These are phyloP conservation scores for Camellia japonica DNA, from an alignment of 148 eudicot species.

Conservation along the genomic window DNA sequence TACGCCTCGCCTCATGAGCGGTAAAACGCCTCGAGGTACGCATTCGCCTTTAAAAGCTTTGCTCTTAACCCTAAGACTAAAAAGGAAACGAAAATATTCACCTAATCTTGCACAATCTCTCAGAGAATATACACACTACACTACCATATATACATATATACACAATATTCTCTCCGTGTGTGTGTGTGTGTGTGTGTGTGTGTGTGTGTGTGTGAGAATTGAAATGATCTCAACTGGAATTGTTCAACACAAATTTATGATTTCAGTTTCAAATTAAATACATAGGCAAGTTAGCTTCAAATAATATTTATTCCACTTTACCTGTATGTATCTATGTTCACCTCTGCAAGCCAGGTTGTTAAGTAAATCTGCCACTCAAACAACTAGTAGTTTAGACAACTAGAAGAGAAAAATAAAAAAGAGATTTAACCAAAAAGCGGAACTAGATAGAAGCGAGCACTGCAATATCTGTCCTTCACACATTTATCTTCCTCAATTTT, in stretches of 20 bases:
- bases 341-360: constrained; percentile 73
- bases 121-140: too few species aligned
- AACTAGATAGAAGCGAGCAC: background rate
- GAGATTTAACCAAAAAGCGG: background rate
- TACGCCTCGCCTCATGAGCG: too few species aligned
- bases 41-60: too few species aligned
- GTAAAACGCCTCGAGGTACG: too few species aligned
- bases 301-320: constrained; percentile 15
- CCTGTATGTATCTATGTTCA: constrained; percentile 71
- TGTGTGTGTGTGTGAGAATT: too few species aligned
- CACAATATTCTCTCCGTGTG: too few species aligned
- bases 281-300: background rate
- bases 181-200: too few species aligned
- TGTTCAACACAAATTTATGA: background rate
- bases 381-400: constrained; percentile 3
- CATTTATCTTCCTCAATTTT: background rate
- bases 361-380: constrained; percentile 53
- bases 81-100: too few species aligned
- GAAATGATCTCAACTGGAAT: background rate
- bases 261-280: background rate
- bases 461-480: background rate
- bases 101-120: too few species aligned
- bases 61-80: too few species aligned
- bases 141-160: too few species aligned
- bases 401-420: background rate